Conservation (phyloP, 805 yeast genomes). For the Cephaloascus fragrans region DNA sequence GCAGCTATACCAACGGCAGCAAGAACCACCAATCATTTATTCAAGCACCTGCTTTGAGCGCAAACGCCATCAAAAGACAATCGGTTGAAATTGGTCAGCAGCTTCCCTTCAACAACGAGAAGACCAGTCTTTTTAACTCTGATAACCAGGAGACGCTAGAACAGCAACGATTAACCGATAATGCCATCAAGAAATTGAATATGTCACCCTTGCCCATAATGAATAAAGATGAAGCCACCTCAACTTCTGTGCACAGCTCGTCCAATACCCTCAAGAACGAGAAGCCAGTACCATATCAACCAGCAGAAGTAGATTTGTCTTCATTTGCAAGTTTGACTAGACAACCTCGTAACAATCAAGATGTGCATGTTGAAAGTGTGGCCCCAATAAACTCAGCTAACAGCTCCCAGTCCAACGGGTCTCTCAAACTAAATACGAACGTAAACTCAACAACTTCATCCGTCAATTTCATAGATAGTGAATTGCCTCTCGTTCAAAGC, state of each 20-base stretch:
- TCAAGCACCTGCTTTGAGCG: conserved; percentile 34
- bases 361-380: neutral
- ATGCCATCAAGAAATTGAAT: conserved; percentile 31
- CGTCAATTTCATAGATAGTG: neutral
- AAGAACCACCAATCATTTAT: conserved; percentile 33
- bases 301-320: conserved; percentile 35
- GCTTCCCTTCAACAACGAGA: conserved; percentile 19
- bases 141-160: conserved; percentile 26
- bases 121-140: conserved; percentile 7
- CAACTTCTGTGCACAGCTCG: neutral
- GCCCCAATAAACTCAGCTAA: neutral
- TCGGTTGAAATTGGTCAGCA: conserved; percentile 29
- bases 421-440: neutral
- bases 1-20: conserved; percentile 2
- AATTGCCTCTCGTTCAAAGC: conserved; percentile 1
- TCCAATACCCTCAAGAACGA: neutral
- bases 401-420: neutral
- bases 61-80: conserved; percentile 19
- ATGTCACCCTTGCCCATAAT: conserved; percentile 25
- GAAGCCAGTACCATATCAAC: conserved; percentile 22
- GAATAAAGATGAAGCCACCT: neutral
- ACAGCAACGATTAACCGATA: conserved; percentile 30
- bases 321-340: conserved; percentile 33
- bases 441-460: neutral
- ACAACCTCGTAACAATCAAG: conserved; percentile 19